Conservation (phyloP, 208 protist genomes). For the Phytomonas serpens region DNA sequence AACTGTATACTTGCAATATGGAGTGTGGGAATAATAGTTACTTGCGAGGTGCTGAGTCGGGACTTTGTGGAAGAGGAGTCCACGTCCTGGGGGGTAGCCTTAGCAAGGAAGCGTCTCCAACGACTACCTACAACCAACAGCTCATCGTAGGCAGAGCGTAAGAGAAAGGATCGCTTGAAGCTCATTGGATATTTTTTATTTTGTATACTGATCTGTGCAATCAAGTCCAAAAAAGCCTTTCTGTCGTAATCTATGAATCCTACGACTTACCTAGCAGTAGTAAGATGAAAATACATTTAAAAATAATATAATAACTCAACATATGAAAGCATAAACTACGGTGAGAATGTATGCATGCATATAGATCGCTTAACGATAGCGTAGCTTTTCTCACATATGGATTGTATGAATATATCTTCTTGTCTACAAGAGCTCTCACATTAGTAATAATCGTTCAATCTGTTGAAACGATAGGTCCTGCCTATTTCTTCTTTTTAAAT, state of each 20-base stretch:
- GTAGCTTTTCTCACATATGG: neutral
- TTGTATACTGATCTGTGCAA: neutral
- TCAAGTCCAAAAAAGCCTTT: slow-evolving; percentile 1
- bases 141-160: slow-evolving; percentile 59
- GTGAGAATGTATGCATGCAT: neutral
- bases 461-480: neutral
- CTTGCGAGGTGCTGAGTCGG: slow-evolving; percentile 28
- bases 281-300: neutral
- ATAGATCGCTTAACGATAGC: neutral
- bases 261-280: neutral
- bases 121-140: slow-evolving; percentile 74
- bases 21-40: slow-evolving; percentile 82
- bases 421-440: neutral
- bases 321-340: slow-evolving; percentile 4
- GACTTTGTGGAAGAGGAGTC: neutral
- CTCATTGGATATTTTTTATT: slow-evolving; percentile 8
- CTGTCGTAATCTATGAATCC: neutral
- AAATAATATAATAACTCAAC: neutral
- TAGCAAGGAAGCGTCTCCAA: slow-evolving; percentile 65
- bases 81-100: slow-evolving; percentile 15
- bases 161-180: slow-evolving; percentile 22
- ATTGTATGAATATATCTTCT: neutral
- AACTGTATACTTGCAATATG: slow-evolving; percentile 78
- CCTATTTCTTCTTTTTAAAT: slow-evolving; percentile 10
- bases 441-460: neutral